Base-by-base conservation (phyloP, 768 basidiomycete species). In the Leccinum truebloodii region DNA sequence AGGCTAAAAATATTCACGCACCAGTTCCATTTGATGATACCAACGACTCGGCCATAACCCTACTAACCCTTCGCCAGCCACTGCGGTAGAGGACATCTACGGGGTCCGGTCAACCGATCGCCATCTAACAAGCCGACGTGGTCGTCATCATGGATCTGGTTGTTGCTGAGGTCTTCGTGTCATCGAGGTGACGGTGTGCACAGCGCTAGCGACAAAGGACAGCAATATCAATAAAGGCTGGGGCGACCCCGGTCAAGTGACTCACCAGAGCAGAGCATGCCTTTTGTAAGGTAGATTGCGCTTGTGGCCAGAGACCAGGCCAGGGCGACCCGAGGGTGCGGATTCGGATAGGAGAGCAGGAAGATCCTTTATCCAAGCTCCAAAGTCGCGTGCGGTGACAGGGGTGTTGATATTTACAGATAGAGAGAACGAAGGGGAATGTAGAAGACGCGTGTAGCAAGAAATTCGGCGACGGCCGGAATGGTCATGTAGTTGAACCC, bases 1-100 rank as follows among this genome's bases (percentile, higher is more conserved):
- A 24, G 24, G 24, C 24, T 24, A 2, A 54, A 34, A 14, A 83
- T 91, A 64, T 76, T 94, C 86, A 95, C 88, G 69, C 95, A 79
- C 96, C 96, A 99, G 68, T 95, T 95, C 9, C 97, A 85, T 75
- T 97, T 97, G 66, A 95, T 86, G 57, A 98, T 80, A 7, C 97
- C 97, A 9, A 98, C 90, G 5, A 98, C 81, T 26, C 86, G 85
- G 9, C 97, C 97, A 0, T 32, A 9, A 32, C 30, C 30, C 26
- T 28, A 32, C 30, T 2, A 32, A 32, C 30, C 30, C 30, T 32
- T 32, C 30, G 30, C 30, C 30, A 32, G 30, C 30, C 9, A 32
- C 30, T 32, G 30, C 30, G 30, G 9, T 32, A 32, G 30, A 32
- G 30, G 30, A 32, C 30, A 32, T 32, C 30, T 32, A 32, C 30